A percentile compares a stretch with the other conserved stretches of the same genome.
phyloP scores from a whole-genome alignment of 2,329 filamentous ascomycete genomes.

The Arthrinium phaeospermum region DNA sequence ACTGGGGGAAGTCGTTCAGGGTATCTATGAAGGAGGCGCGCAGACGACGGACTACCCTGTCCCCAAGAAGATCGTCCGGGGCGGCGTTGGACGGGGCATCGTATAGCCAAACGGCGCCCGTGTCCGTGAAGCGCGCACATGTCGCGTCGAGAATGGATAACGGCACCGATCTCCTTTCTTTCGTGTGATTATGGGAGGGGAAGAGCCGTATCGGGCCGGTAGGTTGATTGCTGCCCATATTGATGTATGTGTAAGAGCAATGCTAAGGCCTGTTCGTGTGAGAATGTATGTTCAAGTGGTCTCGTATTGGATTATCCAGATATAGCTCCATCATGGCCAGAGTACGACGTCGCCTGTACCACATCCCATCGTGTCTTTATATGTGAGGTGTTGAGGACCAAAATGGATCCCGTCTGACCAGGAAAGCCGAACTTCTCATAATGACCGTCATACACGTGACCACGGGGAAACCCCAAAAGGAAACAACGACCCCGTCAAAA shows the following conservation, averaged over 20 bases:
- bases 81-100: slow-evolving; percentile 32
- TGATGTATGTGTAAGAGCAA: not conserved
- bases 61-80: slow-evolving; percentile 27
- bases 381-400: not conserved
- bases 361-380: not conserved
- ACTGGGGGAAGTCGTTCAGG: slow-evolving; percentile 48
- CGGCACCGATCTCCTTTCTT: slow-evolving; percentile 15
- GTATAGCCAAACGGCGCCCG: slow-evolving; percentile 52
- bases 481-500: not conserved
- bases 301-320: not conserved
- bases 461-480: not conserved
- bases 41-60: slow-evolving; percentile 20
- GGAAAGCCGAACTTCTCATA: not conserved
- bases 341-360: not conserved
- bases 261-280: not conserved
- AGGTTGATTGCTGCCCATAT: not conserved
- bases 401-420: not conserved
- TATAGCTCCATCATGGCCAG: not conserved
- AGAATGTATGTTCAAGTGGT: not conserved
- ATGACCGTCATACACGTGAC: slow-evolving; percentile 16
- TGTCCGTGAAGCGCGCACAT: slow-evolving; percentile 45
- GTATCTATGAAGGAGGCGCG: slow-evolving; percentile 40
- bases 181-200: not conserved
- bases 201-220: slow-evolving; percentile 19
- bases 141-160: slow-evolving; percentile 51